Percentiles rank a stretch among this genome's conserved stretches.
Conservation (phyloP, 768 basidiomycete species). For the Termitomyces sp. region DNA sequence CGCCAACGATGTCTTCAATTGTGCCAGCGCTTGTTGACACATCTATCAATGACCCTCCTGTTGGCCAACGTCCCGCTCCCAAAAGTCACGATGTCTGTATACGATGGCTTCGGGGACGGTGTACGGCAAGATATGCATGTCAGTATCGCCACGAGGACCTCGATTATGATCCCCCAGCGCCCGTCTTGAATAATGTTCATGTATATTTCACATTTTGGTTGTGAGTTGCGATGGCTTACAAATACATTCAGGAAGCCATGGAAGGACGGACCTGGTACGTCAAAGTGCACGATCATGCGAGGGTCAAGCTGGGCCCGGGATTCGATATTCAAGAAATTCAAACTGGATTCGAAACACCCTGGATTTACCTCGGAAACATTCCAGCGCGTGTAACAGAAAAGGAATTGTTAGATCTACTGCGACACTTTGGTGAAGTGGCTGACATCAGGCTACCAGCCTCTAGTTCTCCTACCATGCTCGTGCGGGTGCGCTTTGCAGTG, state of each 20-base stretch:
- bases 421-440: constrained; percentile 40
- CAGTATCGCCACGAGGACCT: constrained; percentile 24
- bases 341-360: constrained; percentile 68
- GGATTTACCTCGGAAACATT: constrained; percentile 50
- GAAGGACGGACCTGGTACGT: constrained; percentile 16
- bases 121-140: constrained; percentile 22
- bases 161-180: constrained; percentile 20
- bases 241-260: background rate
- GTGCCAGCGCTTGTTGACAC: background rate
- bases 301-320: constrained; percentile 52
- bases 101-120: constrained; percentile 21
- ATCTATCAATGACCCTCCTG: constrained; percentile 10
- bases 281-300: constrained; percentile 47
- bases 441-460: constrained; percentile 26
- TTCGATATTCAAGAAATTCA: constrained; percentile 49
- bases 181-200: background rate
- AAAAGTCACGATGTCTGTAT: constrained; percentile 16
- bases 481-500: constrained; percentile 42
- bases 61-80: constrained; percentile 14
- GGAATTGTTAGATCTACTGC: constrained; percentile 32
- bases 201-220: background rate
- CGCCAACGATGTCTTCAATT: background rate
- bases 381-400: constrained; percentile 26
- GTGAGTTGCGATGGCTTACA: background rate
- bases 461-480: constrained; percentile 19